These are phyloP conservation scores for Gossypium turneri DNA, from an alignment of 345 rosid species.

Conservation along the genomic window DNA sequence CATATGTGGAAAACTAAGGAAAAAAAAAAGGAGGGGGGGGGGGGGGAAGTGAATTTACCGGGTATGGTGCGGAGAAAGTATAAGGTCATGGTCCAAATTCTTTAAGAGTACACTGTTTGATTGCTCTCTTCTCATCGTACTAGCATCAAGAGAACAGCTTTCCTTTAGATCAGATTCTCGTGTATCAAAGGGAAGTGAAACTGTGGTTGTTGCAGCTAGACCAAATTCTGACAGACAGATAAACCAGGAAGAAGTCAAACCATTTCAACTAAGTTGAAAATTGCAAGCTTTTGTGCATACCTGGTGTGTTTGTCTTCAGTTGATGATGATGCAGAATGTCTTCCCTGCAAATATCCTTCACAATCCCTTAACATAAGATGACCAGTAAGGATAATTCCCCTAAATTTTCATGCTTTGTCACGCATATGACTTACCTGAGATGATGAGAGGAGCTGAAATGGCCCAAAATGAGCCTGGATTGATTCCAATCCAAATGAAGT, in stretches of 20 bases:
- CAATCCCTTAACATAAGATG: constrained; percentile 17
- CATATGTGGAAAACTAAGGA: background rate
- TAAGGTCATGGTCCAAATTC: constrained; percentile 20
- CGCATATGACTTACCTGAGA: constrained; percentile 37
- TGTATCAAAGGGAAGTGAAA: constrained; percentile 26
- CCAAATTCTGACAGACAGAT: constrained; percentile 19
- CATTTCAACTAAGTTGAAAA: background rate
- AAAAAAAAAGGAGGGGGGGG: background rate
- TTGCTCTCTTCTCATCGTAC: constrained; percentile 24
- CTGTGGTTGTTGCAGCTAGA: constrained; percentile 24
- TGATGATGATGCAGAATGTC: constrained; percentile 39
- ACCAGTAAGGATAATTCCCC: constrained; percentile 3
- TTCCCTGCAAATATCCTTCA: constrained; percentile 50
- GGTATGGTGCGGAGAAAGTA: constrained; percentile 14
- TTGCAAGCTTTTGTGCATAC: constrained; percentile 21
- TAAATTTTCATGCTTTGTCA: background rate
- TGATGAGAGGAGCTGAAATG: constrained; percentile 37
- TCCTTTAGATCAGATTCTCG: constrained; percentile 25
- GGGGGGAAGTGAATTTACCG: constrained; percentile 14
- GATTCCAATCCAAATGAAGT: constrained; percentile 50
- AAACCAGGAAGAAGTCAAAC: background rate
- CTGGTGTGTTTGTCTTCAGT: constrained; percentile 37
- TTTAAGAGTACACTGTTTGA: constrained; percentile 20
- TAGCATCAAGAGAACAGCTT: background rate
- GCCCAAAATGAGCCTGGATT: constrained; percentile 43